phyloP scores from a whole-genome alignment of 768 basidiomycete genomes.

The Tricholoma flavovirens region DNA sequence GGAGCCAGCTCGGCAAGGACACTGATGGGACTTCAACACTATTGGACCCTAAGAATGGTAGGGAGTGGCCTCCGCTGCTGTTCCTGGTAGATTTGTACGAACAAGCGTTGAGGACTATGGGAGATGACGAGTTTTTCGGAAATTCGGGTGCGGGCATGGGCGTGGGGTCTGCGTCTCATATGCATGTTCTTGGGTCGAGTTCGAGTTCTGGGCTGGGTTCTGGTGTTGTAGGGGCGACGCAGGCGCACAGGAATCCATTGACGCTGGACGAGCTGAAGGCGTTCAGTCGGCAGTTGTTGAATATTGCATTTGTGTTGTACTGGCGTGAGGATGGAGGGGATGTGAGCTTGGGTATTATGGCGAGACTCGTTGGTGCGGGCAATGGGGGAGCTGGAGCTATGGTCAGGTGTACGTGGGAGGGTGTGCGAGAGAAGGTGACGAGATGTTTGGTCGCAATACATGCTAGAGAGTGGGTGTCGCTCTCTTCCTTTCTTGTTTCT shows the following conservation, averaged over 20 bases:
- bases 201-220: background rate
- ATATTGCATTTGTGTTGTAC: slow-evolving; percentile 74
- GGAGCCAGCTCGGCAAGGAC: slow-evolving; percentile 51
- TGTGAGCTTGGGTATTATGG: background rate
- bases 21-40: slow-evolving; percentile 5
- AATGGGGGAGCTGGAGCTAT: slow-evolving; percentile 20
- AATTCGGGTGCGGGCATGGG: slow-evolving; percentile 12
- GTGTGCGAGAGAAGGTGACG: slow-evolving; percentile 70
- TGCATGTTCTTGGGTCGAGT: background rate
- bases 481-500: too few species aligned
- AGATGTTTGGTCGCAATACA: slow-evolving; percentile 77
- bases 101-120: slow-evolving; percentile 83
- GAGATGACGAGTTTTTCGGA: slow-evolving; percentile 95
- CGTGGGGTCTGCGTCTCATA: background rate
- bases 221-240: background rate
- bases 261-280: slow-evolving; percentile 72
- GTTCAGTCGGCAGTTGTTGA: slow-evolving; percentile 74
- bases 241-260: slow-evolving; percentile 63
- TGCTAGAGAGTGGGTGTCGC: slow-evolving; percentile 69
- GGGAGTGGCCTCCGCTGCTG: slow-evolving; percentile 63
- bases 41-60: background rate
- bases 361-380: background rate
- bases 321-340: slow-evolving; percentile 35
- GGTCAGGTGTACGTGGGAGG: slow-evolving; percentile 53
- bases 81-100: slow-evolving; percentile 79